Base-by-base conservation (phyloP, 208 protist species). In the Trypanosoma cruzi region DNA sequence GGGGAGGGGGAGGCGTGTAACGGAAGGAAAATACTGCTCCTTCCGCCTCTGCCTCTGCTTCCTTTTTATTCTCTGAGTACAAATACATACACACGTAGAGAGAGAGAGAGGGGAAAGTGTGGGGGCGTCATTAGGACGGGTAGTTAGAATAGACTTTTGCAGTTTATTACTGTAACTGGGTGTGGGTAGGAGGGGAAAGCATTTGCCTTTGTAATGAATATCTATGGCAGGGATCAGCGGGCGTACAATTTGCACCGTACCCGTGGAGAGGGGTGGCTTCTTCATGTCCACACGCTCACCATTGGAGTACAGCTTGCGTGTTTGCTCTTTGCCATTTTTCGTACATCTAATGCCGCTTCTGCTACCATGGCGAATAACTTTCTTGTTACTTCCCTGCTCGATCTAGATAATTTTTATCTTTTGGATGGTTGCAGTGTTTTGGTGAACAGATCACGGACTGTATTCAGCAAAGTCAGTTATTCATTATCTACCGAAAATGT, bases 141-240 rank as follows among this genome's bases (percentile, higher is more conserved):
- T 1, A 44, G 8, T 2, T 7, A 44, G 40, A 4, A n/a, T 34
- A 50, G 40, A 64, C 10, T 64, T 48, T 64, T 34, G 13, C 24
- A 31, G 16, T 54, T 54, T n/a, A 31, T 24, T 11, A 26, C 7
- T 8, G 49, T 28, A n/a, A 28, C 24, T 54, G 26, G n/a, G n/a
- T n/a, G n/a, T n/a, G n/a, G n/a, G n/a, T n/a, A n/a, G n/a, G n/a
- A 34, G 11, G 11, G 48, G 24, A 18, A 24, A 28, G 22, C 22
- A 28, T n/a, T 52, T 18, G 20, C 20, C 22, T 26, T n/a, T n/a
- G n/a, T n/a, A 14, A 96, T 96, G 91, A 81, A 93, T 75, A 83
- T 96, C 54, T 94, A 88, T 67, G 79, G 86, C 60, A 93, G 84
- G 50, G 86, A 94, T 46, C 91, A 96, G 71, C 86, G 90, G 68